phyloP scores from a whole-genome alignment of 495 filamentous ascomycete species.

The Clavariopsis aquatica region DNA sequence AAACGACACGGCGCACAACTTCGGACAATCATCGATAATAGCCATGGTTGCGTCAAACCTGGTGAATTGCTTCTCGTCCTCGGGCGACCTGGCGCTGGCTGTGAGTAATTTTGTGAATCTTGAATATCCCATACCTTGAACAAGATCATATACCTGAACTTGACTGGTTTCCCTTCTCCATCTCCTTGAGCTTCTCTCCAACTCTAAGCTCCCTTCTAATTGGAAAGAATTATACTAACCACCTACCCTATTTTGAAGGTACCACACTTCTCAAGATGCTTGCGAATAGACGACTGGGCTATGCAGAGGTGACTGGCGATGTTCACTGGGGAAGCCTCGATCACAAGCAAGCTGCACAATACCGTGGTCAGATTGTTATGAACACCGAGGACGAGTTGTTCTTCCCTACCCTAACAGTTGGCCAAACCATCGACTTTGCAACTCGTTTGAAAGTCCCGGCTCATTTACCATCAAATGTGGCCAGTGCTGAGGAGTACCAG shows the following conservation, averaged over 20 bases:
- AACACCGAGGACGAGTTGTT: conserved; percentile 21
- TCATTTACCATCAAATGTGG: neutral
- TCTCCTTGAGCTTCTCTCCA: no score
- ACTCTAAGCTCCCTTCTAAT: no score
- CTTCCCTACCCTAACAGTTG: conserved; percentile 21
- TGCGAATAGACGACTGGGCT: conserved; percentile 58
- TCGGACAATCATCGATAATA: conserved; percentile 63
- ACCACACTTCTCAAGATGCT: conserved; percentile 69
- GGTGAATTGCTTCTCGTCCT: conserved; percentile 66
- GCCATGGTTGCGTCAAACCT: conserved; percentile 54
- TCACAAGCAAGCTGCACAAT: conserved; percentile 1
- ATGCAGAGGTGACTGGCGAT: neutral
- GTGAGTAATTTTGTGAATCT: no score
- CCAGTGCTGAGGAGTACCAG: conserved; percentile 5
- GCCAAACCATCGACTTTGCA: conserved; percentile 30
- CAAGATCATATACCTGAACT: no score
- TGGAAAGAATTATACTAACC: no score
- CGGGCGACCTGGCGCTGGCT: conserved; percentile 70
- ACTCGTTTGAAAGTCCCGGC: conserved; percentile 41
- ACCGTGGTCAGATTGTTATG: conserved; percentile 8
- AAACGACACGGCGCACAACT: conserved; percentile 53
- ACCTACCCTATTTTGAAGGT: no score
- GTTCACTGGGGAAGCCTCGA: conserved; percentile 14
- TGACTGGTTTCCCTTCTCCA: no score
- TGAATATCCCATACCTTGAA: no score